Evolutionary conservation across 2,329 filamentous ascomycete genomes (phyloP).

Genomic region (Colletotrichum aenigma): DNA sequence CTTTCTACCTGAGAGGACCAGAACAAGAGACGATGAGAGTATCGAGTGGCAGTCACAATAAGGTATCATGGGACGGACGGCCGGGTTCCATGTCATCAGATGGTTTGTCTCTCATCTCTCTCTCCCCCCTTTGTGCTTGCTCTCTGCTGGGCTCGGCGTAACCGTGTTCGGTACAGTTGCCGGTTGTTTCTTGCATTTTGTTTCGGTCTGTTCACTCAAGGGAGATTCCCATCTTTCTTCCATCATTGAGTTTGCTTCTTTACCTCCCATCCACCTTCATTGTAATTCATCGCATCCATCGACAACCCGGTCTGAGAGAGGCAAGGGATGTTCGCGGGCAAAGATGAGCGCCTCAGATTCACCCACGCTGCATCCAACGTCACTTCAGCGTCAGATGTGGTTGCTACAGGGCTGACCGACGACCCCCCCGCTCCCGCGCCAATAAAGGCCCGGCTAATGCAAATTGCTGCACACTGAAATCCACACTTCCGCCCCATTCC

Average conservation of each 20-base stretch:
- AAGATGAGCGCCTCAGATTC: background rate
- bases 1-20: background rate
- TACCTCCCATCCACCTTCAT: background rate
- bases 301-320: background rate
- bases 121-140: background rate
- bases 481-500: background rate
- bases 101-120: background rate
- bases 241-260: background rate
- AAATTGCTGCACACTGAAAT: background rate
- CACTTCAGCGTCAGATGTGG: background rate
- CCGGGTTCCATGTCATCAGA: background rate
- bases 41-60: background rate
- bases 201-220: background rate
- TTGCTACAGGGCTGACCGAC: slow-evolving; percentile 7
- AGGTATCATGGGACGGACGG: background rate
- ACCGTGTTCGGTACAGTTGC: background rate
- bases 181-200: background rate
- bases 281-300: background rate
- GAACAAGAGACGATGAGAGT: background rate
- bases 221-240: background rate
- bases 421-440: background rate
- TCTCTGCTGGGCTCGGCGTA: background rate
- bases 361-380: background rate
- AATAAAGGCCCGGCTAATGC: background rate
- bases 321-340: background rate